Conservation (phyloP, 1,139 yeast species). For the Fermentozyma sake region DNA sequence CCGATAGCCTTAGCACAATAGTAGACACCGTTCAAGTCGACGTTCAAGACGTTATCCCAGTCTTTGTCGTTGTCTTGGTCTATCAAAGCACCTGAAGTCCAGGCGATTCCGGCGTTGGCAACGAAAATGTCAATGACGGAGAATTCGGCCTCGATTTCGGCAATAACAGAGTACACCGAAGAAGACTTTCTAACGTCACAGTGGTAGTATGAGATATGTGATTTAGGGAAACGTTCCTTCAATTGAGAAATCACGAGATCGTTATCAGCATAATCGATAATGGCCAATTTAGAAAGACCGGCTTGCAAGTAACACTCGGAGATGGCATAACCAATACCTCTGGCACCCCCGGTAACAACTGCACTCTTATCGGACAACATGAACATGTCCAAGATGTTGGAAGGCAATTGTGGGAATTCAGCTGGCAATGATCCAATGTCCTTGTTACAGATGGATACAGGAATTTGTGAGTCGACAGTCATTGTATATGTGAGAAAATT, state of each 20-base stretch:
- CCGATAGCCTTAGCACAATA: slow-evolving; percentile 43
- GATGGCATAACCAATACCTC: slow-evolving; percentile 43
- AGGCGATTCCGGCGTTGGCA: slow-evolving; percentile 51
- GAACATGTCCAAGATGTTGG: slow-evolving; percentile 35
- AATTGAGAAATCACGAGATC: slow-evolving; percentile 27
- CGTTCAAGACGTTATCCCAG: slow-evolving; percentile 43
- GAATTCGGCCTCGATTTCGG: slow-evolving; percentile 29
- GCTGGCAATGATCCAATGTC: slow-evolving; percentile 40
- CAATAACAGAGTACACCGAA: slow-evolving; percentile 31
- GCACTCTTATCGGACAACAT: slow-evolving; percentile 35
- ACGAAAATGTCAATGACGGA: slow-evolving; percentile 46
- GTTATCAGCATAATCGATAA: slow-evolving; percentile 37
- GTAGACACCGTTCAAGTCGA: slow-evolving; percentile 43
- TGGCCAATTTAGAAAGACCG: slow-evolving; percentile 38
- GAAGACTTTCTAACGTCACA: slow-evolving; percentile 41
- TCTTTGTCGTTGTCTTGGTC: slow-evolving; percentile 39
- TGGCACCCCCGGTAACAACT: slow-evolving; percentile 41
- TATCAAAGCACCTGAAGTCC: slow-evolving; percentile 36
- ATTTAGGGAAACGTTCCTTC: slow-evolving; percentile 25
- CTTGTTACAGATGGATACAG: slow-evolving; percentile 22
- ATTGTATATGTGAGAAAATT: too few species aligned
- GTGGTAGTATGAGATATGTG: slow-evolving; percentile 28
- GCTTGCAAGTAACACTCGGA: slow-evolving; percentile 46
- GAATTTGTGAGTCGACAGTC: slow-evolving; percentile 12
- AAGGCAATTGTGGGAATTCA: slow-evolving; percentile 28